Conservation (phyloP, 352 stramenopile species). For the Phytophthora sp. region DNA sequence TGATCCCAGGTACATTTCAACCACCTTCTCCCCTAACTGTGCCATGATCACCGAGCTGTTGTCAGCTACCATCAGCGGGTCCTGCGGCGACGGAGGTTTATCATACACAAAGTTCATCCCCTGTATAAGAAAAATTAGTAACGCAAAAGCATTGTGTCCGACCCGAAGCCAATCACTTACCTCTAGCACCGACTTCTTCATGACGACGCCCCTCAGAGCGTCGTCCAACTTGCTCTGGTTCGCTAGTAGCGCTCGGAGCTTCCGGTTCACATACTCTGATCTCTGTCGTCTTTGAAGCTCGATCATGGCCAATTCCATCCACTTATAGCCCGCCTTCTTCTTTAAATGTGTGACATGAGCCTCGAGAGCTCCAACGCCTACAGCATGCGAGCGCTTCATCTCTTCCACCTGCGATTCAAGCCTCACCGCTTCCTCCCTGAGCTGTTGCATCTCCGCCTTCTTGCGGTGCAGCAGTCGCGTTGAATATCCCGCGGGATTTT, state of each 20-base stretch:
- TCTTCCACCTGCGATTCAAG: slow-evolving; percentile 28
- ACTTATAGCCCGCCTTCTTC: slow-evolving; percentile 14
- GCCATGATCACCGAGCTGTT: slow-evolving; percentile 36
- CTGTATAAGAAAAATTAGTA: slow-evolving; percentile 12
- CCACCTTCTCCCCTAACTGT: slow-evolving; percentile 23
- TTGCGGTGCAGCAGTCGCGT: slow-evolving; percentile 38
- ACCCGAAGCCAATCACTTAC: too few relatives aligned
- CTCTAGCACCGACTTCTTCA: slow-evolving; percentile 25
- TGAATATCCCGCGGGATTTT: slow-evolving; percentile 33
- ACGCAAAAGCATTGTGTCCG: too few relatives aligned
- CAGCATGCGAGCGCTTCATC: slow-evolving; percentile 9
- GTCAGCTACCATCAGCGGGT: slow-evolving; percentile 12
- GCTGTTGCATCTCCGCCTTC: slow-evolving; percentile 36
- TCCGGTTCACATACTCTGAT: slow-evolving; percentile 30
- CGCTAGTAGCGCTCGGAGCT: slow-evolving; percentile 22
- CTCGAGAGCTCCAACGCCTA: slow-evolving; percentile 11
- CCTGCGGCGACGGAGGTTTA: neutral
- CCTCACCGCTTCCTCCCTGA: slow-evolving; percentile 19
- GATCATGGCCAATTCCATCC: slow-evolving; percentile 29
- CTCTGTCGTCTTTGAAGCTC: slow-evolving; percentile 32
- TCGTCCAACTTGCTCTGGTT: slow-evolving; percentile 32
- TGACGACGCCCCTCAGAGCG: slow-evolving; percentile 15
- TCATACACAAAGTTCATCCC: slow-evolving; percentile 27
- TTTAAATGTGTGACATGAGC: slow-evolving; percentile 18
- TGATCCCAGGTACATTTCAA: slow-evolving; percentile 26